These are phyloP conservation scores for Metschnikowia hibisci DNA, from an alignment of 805 yeast species.

Conservation along the genomic window DNA sequence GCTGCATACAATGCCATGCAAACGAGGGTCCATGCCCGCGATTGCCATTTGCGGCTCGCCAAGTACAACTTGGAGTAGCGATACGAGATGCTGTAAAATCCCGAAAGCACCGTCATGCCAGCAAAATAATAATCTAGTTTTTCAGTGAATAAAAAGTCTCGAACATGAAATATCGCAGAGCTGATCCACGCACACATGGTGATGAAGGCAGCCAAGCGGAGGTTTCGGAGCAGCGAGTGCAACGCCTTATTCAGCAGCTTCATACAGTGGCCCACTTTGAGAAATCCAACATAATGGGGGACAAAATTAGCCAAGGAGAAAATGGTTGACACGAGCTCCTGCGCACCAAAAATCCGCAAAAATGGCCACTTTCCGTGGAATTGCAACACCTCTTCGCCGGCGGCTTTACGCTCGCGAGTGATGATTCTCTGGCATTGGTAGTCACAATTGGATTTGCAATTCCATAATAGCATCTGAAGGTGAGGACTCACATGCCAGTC, in stretches of 20 bases:
- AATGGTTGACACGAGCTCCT: constrained; percentile 75
- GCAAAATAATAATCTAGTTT: constrained; percentile 90
- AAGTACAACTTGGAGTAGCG: constrained; percentile 60
- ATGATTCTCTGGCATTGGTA: constrained; percentile 84
- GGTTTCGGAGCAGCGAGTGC: constrained; percentile 8
- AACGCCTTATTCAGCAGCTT: constrained; percentile 1
- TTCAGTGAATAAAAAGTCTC: constrained; percentile 79
- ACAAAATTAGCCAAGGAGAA: constrained; percentile 57
- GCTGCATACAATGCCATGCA: constrained; percentile 51
- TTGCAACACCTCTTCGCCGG: constrained; percentile 61
- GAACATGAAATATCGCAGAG: constrained; percentile 80
- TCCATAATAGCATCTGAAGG: constrained; percentile 42
- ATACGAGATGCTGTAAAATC: constrained; percentile 64
- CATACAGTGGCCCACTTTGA: constrained; percentile 8
- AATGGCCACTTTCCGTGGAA: constrained; percentile 99
- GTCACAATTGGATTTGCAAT: constrained; percentile 67
- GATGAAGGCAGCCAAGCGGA: constrained; percentile 45
- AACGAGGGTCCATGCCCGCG: constrained; percentile 34
- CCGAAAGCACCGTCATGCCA: constrained; percentile 78
- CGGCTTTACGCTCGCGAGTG: constrained; percentile 48
- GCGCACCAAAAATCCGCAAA: constrained; percentile 67
- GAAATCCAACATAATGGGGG: constrained; percentile 25
- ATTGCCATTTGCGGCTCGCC: constrained; percentile 18
- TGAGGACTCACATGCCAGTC: constrained; percentile 38
- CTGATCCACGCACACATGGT: constrained; percentile 87